These are phyloP conservation scores for Trichoderma afroharzianum DNA, from an alignment of 2,329 filamentous ascomycete species.

Conservation along the genomic window DNA sequence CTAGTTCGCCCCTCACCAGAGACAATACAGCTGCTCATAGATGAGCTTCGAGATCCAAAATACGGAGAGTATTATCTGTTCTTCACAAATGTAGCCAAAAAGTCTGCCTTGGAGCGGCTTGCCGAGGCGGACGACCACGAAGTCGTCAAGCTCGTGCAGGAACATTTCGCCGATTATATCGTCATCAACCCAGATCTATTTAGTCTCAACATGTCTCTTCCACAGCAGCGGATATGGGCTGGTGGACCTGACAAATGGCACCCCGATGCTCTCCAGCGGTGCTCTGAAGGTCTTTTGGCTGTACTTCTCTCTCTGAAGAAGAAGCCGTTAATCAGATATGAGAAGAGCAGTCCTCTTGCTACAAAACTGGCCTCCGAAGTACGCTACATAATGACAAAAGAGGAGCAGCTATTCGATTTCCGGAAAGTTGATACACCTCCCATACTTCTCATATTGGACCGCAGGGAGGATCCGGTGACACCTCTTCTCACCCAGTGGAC, in stretches of 20 bases:
- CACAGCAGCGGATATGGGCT: constrained; percentile 76
- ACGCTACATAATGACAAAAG: constrained; percentile 88
- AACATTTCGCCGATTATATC: constrained; percentile 94
- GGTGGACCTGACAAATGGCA: constrained; percentile 85
- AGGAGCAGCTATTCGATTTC: constrained; percentile 96
- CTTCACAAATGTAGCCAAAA: constrained; percentile 97
- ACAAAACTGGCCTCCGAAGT: constrained; percentile 94
- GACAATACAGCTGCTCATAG: constrained; percentile 88
- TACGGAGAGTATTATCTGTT: constrained; percentile 98
- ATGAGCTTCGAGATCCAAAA: constrained; percentile 91
- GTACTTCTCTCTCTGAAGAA: constrained; percentile 89
- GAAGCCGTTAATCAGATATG: constrained; percentile 89
- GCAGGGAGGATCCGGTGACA: constrained; percentile 91
- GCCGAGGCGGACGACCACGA: constrained; percentile 98
- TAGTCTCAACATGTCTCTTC: constrained; percentile 69
- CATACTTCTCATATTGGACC: constrained; percentile 84
- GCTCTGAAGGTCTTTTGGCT: constrained; percentile 82
- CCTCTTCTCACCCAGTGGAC: constrained; percentile 97
- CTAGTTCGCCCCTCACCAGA: constrained; percentile 89
- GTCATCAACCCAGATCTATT: constrained; percentile 95
- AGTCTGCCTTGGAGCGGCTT: constrained; percentile 87
- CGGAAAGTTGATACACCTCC: constrained; percentile 91
- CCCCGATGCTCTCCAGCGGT: constrained; percentile 77
- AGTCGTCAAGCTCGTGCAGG: constrained; percentile 88
- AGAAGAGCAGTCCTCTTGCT: constrained; percentile 82